Evolutionary conservation across 2,329 filamentous ascomycete genomes (phyloP).

Genomic region (Diplodia sapinea): DNA sequence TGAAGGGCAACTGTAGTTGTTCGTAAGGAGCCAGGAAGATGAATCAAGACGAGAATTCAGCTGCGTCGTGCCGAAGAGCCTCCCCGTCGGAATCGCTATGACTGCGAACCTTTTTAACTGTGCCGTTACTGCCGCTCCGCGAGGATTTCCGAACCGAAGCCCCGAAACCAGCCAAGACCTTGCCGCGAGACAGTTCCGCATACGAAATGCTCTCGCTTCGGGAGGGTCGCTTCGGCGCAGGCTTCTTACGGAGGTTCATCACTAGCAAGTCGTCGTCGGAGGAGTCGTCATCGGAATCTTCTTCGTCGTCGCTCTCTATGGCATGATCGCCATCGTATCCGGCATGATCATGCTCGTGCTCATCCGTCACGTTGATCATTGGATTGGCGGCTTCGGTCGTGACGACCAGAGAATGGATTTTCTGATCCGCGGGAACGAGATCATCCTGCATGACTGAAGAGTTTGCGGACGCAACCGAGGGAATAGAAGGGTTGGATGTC

Average conservation of each 20-base stretch:
- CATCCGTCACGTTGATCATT: conserved; percentile 6
- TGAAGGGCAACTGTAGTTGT: neutral
- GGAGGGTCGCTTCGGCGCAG: conserved; percentile 18
- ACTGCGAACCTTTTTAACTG: conserved; percentile 54
- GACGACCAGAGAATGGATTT: neutral
- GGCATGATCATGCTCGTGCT: conserved; percentile 43
- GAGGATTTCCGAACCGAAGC: conserved; percentile 41
- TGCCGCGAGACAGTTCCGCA: conserved; percentile 44
- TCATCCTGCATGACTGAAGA: conserved; percentile 52
- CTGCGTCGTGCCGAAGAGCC: conserved; percentile 19
- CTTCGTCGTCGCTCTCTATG: conserved; percentile 51
- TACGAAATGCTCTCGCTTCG: conserved; percentile 47
- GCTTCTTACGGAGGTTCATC: conserved; percentile 37
- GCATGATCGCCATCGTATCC: conserved; percentile 49
- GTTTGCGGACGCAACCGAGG: conserved; percentile 56
- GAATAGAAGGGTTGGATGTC: conserved; percentile 58
- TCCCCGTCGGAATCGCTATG: conserved; percentile 30
- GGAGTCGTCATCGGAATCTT: conserved; percentile 47
- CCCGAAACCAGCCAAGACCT: conserved; percentile 39
- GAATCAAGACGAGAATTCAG: conserved; percentile 5
- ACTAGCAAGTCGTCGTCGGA: conserved; percentile 47
- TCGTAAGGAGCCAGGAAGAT: neutral
- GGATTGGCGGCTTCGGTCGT: conserved; percentile 2
- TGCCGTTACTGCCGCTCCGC: conserved; percentile 57
- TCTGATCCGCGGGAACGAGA: conserved; percentile 34